These are phyloP conservation scores for Aspergillus steynii DNA, from an alignment of 495 filamentous ascomycete species.

Conservation along the genomic window DNA sequence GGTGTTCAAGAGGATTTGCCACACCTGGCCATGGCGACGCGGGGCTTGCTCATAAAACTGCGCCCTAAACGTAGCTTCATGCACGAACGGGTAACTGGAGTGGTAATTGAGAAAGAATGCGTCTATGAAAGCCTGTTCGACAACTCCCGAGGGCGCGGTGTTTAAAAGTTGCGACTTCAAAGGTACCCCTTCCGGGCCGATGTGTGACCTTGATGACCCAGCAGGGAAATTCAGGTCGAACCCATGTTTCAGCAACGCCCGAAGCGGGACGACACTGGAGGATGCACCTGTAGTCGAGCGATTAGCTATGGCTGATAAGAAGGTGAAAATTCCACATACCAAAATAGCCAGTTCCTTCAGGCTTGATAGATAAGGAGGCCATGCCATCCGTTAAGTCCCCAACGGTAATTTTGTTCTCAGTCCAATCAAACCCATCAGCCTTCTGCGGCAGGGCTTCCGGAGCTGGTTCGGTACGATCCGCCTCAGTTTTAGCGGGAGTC, in stretches of 20 bases:
- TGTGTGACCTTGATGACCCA: constrained; percentile 27
- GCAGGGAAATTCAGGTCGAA: constrained; percentile 47
- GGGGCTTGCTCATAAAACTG: constrained; percentile 54
- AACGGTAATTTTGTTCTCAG: constrained; percentile 45
- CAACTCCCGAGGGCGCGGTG: constrained; percentile 43
- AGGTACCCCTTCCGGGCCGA: constrained; percentile 29
- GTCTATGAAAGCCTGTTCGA: constrained; percentile 51
- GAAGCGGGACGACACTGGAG: constrained; percentile 48
- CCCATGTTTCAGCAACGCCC: constrained; percentile 46
- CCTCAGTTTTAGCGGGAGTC: constrained; percentile 38
- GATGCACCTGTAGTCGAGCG: constrained; percentile 34
- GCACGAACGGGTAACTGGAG: constrained; percentile 54
- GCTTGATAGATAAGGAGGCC: constrained; percentile 52
- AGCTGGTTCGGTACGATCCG: constrained; percentile 39
- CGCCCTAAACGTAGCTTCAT: constrained; percentile 55
- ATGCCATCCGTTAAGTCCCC: constrained; percentile 53
- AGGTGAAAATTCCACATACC: constrained; percentile 27
- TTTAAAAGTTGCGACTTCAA: constrained; percentile 44
- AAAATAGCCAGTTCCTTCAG: constrained; percentile 53
- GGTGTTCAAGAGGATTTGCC: constrained; percentile 54
- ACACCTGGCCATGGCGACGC: constrained; percentile 49
- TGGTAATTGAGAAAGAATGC: constrained; percentile 56
- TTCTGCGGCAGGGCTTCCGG: constrained; percentile 49
- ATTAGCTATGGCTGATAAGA: constrained; percentile 12
- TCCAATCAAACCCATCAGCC: constrained; percentile 56